Base-by-base conservation (phyloP, 345 rosid species). In the Populus pruinosa region DNA sequence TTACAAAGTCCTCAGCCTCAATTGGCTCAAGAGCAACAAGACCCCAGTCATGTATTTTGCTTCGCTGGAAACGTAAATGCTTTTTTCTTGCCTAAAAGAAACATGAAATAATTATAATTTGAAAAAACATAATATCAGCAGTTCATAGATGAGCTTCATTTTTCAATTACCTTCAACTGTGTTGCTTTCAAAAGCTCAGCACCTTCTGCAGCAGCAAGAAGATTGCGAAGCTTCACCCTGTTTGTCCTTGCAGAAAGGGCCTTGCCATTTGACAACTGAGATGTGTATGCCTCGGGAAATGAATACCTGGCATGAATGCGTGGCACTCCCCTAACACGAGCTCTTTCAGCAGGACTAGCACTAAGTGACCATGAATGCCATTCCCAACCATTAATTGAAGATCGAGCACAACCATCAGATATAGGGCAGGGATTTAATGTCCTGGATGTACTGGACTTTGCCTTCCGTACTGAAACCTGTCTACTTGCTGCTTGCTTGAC, bases 21-120 rank as follows among this genome's bases (percentile, higher is more conserved):
- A 96, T 94, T 49, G 98, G 93, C 82, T 96, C 98, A 73, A 88
- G 85, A 4, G 98, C 98, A 76, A 94, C 86, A 83, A 96, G 93
- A 86, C 99, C 99, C 99, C 99, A 96, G 80, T 94, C 99, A 83
- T 96, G 99, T 81, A 96, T 96, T 78, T 90, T 96, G 87, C 98
- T 96, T 67, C 92, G 87, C 82, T 96, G 98, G 85, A 96, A 96
- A 81, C 94, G 86, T 69, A 96, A 84, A 17, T 83, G 92, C 76
- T 96, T 96, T 87, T 96, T 96, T 80, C 99, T 92, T 62, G 97
- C 98, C 99, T 96, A 81, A 68, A 73, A 80, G 69, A 70, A 81
- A 80, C 41, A 82, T 43, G 47, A 66, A 71, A 74, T 56, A 47
- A 17, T 41, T 38, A 29, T 11, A 65, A 77, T 41, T 8, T 31